Base-by-base conservation (phyloP, 2,329 filamentous ascomycete species). In the Cladophialophora immunda region DNA sequence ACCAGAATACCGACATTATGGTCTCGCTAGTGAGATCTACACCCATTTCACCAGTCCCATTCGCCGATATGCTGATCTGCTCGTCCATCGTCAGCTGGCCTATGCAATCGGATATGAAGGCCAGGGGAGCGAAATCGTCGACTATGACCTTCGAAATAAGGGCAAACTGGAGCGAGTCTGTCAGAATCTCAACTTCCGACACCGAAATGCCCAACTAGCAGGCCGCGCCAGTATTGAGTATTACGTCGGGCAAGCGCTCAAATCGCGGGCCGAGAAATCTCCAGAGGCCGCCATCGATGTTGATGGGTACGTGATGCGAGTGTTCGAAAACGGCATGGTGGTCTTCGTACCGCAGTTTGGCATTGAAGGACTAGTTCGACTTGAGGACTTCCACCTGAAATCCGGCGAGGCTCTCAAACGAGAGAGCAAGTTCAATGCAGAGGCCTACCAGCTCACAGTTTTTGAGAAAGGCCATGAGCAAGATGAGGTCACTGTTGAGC, bases 11-110 rank as follows among this genome's bases (percentile, higher is more conserved):
- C 89, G 93, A 60, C 96, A 99, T 81, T 99, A 99, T 79, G 95
- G 95, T 72, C 89, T 99, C 38, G 96, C 96, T 0, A 93, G 91
- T 3, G 92, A 96, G 75, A 99, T 99, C 77, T 99, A 99, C 83
- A 99, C 95, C 1, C 95, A 99, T 79, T 99, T 99, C 81, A 99
- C 95, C 0, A 96, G 92, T 3, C 96, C 95, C 3, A 99, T 99
- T 77, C 92, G 95, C 66, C 92, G 96, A 32, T 99, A 99, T 78
- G 94, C 94, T n/a, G 95, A 99, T 82, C 86, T 99, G 2, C 89
- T 97, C 64, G 94, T 93, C 4, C 94, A 99, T 79, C 87, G 94
- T 15, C 95, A 99, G 82, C 89, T 99, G 60, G 94, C 95, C 0
- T 94, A 95, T 9, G 94, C 95, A 32, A 98, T 99, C 75, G 92